phyloP scores from a whole-genome alignment of 805 yeast genomes.

The Metschnikowia lachancei region DNA sequence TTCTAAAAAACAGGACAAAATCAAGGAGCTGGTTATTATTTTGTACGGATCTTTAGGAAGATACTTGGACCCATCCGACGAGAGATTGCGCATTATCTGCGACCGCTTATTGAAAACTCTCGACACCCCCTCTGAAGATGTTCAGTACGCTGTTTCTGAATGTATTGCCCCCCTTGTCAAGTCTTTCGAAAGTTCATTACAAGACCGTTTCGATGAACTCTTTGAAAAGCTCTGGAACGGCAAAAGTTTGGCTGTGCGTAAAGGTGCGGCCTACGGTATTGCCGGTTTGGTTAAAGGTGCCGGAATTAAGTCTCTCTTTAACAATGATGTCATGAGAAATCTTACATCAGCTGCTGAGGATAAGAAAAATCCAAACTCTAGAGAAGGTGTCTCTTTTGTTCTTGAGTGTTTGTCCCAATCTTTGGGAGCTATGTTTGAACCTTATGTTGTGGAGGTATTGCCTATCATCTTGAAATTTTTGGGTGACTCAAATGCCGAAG shows the following conservation, averaged over 20 bases:
- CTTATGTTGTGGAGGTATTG: conserved; percentile 84
- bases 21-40: conserved; percentile 78
- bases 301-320: conserved; percentile 75
- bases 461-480: conserved; percentile 77
- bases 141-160: conserved; percentile 82
- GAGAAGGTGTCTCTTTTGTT: conserved; percentile 87
- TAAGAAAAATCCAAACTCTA: conserved; percentile 63
- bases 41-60: conserved; percentile 89
- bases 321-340: conserved; percentile 71
- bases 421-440: conserved; percentile 80
- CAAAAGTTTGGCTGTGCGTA: conserved; percentile 49
- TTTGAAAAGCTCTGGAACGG: conserved; percentile 60
- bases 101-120: conserved; percentile 70
- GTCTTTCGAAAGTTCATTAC: conserved; percentile 49
- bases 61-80: conserved; percentile 67
- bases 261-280: conserved; percentile 96
- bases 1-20: conserved; percentile 51
- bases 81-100: conserved; percentile 62
- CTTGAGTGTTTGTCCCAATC: conserved; percentile 80
- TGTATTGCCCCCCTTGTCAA: conserved; percentile 82
- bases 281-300: conserved; percentile 91
- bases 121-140: conserved; percentile 84
- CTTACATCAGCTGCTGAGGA: conserved; percentile 85
- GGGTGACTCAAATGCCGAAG: conserved; percentile 84
- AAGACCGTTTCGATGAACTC: conserved; percentile 54